These are phyloP conservation scores for Suhomyces maxii DNA, from an alignment of 1,139 yeast species.

Conservation along the genomic window DNA sequence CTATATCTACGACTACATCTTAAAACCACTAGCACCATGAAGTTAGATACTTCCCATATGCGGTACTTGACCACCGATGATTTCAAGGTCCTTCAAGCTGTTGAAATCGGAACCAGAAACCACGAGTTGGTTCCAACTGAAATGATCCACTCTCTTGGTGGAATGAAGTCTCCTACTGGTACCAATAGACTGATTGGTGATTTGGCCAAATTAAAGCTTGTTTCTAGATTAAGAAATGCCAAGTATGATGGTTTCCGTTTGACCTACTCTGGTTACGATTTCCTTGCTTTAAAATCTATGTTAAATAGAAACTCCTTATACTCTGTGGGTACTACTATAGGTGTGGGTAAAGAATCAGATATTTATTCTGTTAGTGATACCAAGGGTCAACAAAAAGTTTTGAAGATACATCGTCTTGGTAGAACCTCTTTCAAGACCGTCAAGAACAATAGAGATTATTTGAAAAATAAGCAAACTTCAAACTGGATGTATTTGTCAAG, in stretches of 20 bases:
- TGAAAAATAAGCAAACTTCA: slow-evolving; percentile 63
- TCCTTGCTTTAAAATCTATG: slow-evolving; percentile 83
- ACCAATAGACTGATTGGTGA: slow-evolving; percentile 80
- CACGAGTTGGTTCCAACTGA: slow-evolving; percentile 94
- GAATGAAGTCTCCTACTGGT: slow-evolving; percentile 72
- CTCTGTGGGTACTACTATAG: slow-evolving; percentile 84
- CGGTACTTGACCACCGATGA: slow-evolving; percentile 89
- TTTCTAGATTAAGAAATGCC: slow-evolving; percentile 78
- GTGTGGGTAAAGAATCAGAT: slow-evolving; percentile 97
- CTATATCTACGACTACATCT: background rate
- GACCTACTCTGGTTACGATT: slow-evolving; percentile 89
- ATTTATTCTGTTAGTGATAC: slow-evolving; percentile 82
- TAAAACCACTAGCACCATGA: slow-evolving; percentile 50
- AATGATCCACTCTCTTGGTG: slow-evolving; percentile 77
- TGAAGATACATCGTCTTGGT: slow-evolving; percentile 91
- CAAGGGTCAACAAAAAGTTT: slow-evolving; percentile 63
- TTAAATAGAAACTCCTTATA: slow-evolving; percentile 69
- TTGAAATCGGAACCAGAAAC: slow-evolving; percentile 85
- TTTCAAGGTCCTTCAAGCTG: slow-evolving; percentile 84
- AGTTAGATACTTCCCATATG: slow-evolving; percentile 90
- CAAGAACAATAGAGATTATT: slow-evolving; percentile 89
- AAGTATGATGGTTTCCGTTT: slow-evolving; percentile 90
- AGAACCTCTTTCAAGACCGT: slow-evolving; percentile 91
- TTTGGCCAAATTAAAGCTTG: slow-evolving; percentile 79
- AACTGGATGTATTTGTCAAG: slow-evolving; percentile 93